Evolutionary conservation across 179 eudicot genomes (phyloP).

Genomic region (Vitellaria paradoxa): DNA sequence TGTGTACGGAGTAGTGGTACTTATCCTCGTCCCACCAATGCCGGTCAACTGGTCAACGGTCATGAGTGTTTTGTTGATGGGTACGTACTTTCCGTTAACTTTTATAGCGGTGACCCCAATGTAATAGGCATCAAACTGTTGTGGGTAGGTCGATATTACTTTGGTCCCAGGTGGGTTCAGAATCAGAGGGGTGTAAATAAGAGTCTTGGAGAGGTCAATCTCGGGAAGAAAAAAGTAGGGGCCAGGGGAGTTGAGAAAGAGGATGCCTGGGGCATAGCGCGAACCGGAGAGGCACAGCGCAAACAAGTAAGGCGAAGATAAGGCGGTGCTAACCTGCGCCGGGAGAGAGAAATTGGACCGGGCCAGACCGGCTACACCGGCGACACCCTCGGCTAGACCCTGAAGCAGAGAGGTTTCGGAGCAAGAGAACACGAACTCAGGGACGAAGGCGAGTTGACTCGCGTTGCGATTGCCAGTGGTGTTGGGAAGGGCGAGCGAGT

Average conservation of each 20-base stretch:
- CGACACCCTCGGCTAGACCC: constrained; percentile 20
- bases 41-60: constrained; percentile 17
- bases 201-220: constrained; percentile 33
- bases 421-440: constrained; percentile 32
- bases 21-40: constrained; percentile 35
- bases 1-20: constrained; percentile 36
- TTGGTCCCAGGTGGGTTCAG: constrained; percentile 20
- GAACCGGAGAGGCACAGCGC: constrained; percentile 44
- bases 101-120: constrained; percentile 22
- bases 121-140: constrained; percentile 30
- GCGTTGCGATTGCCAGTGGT: constrained; percentile 24
- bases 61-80: constrained; percentile 16
- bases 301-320: constrained; percentile 22
- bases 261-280: constrained; percentile 24
- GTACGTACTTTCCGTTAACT: constrained; percentile 30
- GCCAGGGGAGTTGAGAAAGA: constrained; percentile 26
- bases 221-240: constrained; percentile 35
- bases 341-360: constrained; percentile 28
- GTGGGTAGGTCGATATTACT: not conserved
- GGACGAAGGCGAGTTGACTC: constrained; percentile 3
- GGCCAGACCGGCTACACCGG: constrained; percentile 32
- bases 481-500: constrained; percentile 19
- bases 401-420: constrained; percentile 17
- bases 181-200: constrained; percentile 40
- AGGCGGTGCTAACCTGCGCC: constrained; percentile 27